phyloP scores from a whole-genome alignment of 208 protist genomes.

The Trypanosoma vivax region DNA sequence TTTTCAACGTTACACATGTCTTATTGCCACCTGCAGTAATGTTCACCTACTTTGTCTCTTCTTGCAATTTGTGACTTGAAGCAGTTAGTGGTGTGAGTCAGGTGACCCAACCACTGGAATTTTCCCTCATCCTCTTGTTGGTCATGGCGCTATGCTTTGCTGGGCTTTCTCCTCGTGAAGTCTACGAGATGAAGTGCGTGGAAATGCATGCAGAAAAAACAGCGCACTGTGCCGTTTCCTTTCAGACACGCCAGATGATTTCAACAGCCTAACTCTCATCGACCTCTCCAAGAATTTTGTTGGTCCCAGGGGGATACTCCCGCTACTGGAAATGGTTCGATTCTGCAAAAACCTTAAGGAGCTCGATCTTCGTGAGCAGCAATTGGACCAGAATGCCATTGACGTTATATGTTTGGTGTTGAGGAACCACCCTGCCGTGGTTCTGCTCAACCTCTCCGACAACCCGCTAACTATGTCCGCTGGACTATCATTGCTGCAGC shows the following conservation, averaged over 20 bases:
- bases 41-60: too few species aligned
- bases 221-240: constrained; percentile 37
- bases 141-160: constrained; percentile 25
- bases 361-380: constrained; percentile 53
- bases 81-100: too few species aligned
- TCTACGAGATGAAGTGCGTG: constrained; percentile 68
- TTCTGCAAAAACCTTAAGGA: constrained; percentile 33
- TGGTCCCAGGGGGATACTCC: constrained; percentile 66
- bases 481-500: constrained; percentile 52
- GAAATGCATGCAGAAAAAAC: constrained; percentile 65
- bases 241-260: constrained; percentile 57
- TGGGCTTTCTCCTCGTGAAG: constrained; percentile 64
- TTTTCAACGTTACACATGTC: too few species aligned
- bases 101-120: too few species aligned
- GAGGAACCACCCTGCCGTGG: constrained; percentile 46
- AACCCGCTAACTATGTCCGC: constrained; percentile 80
- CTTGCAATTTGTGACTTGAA: too few species aligned
- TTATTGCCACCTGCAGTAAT: too few species aligned
- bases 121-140: background rate
- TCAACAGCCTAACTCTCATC: constrained; percentile 36
- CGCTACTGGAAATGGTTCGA: constrained; percentile 71
- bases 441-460: constrained; percentile 66
- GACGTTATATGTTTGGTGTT: constrained; percentile 47
- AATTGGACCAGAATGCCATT: constrained; percentile 58
- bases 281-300: constrained; percentile 86